Base-by-base conservation (phyloP, 768 basidiomycete species). In the Leccinum rimulosum region DNA sequence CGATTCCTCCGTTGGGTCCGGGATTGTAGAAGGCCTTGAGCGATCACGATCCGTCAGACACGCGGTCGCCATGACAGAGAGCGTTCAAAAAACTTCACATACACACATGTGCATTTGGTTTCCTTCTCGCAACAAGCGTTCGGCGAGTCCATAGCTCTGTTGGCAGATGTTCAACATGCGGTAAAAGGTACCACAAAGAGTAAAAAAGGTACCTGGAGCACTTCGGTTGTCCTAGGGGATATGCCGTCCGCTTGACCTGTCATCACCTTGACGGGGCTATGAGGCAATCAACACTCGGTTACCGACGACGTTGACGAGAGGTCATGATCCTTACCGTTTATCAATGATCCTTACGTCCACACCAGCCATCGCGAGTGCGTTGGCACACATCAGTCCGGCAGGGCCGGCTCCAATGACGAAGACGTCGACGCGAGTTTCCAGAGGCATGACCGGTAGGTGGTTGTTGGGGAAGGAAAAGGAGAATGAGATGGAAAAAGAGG, bases 91-190 rank as follows among this genome's bases (percentile, higher is more conserved):
- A 45, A 19, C 4, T 15, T 40, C 3, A 75, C 83, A 59, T 69
- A 90, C 89, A 54, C 83, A 83, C 73, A 83, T 80, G 60, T 89
- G 83, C 79, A 92, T 78, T 52, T 88, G 86, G 58, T 83, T 84
- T 6, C 83, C 88, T 64, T 89, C 82, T 43, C 72, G 77, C 27
- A 91, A 59, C 22, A 92, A 66, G 3, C 82, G 79, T 17, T 89
- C 85, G 0, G 82, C 87, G 6, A 92, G 79, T 6, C 89, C 90
- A 72, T 92, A 91, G 61, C 89, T 92, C 89, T 91, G 17, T 40
- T 45, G 54, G 12, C 9, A 28, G 3, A 17, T 7, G 35, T 40
- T 56, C 7, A 2, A 57, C 9, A 31, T 4, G 7, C n/a, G 25
- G 17, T n/a, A 6, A 52, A 33, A 11, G 36, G 12, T 4, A 15